Evolutionary conservation across 2,329 filamentous ascomycete genomes (phyloP), one percentile per base, ranked within the genome.

Genomic region (Penicillium sp.): DNA sequence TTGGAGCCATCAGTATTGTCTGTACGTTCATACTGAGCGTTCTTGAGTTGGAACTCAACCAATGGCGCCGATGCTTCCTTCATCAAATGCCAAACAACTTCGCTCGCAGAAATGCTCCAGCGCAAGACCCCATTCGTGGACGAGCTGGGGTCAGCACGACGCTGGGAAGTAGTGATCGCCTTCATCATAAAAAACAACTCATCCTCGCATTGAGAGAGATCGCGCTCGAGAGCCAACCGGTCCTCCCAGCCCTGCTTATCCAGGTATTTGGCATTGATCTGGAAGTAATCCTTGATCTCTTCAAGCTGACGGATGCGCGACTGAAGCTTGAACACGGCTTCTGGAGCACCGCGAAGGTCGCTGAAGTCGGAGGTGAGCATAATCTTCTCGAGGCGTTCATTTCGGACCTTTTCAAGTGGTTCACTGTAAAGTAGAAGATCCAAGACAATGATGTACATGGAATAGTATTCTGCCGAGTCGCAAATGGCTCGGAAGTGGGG

Each of bases 121-220:
- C 90, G 87, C 49, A 99, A 73, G 38, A 96, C 78, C 6, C 91
- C 91, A 54, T 84, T 92, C 51, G 86, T 83, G 6, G 85, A 84
- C 45, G 84, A 79, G 34, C 74, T 73, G 43, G 82, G 83, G 54
- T 88, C 85, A 58, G 85, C 86, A 68, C 92, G 94, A 54, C 91
- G 82, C 72, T 99, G 94, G 5, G 93, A 95, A 2, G 91, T 95
- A 1, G 94, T 99, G 69, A 99, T 99, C 36, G 94, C 95, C 66
- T 99, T 97, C 94, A 99, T 97, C 79, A 99, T 89, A 76, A 99
- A 99, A 80, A 99, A 99, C 8, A 99, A 76, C 71, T 99, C 95
- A 65, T 99, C 94, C 70, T 97, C 94, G 65, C 90, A 96, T 18
- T 85, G 85, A 9, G 90, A 84, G 46, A 99, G 78, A 68, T 99